Evolutionary conservation across 2,329 filamentous ascomycete genomes (phyloP).

Genomic region (Cercospora janseana): DNA sequence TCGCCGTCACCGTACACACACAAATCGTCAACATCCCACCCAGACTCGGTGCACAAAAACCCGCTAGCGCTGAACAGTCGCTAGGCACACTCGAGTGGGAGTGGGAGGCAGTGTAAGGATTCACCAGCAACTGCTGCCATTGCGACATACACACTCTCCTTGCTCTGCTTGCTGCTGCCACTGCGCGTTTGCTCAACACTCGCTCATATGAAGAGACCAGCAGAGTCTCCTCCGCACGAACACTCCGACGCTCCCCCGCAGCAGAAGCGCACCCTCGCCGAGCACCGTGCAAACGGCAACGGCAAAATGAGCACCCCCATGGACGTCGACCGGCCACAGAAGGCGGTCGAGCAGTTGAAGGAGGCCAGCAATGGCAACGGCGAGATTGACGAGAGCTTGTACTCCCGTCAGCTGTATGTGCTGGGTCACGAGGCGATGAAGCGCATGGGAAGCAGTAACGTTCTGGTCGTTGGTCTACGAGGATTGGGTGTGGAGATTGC

Average conservation of each 20-base stretch:
- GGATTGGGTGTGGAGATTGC: constrained; percentile 96
- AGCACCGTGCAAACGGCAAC: constrained; percentile 24
- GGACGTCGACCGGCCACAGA: constrained; percentile 60
- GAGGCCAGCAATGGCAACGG: constrained; percentile 46
- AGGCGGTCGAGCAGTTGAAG: constrained; percentile 60
- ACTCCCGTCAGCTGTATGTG: constrained; percentile 68
- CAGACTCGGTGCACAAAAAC: background rate
- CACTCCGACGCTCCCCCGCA: constrained; percentile 17
- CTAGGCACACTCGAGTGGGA: constrained; percentile 1
- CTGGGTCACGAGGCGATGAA: constrained; percentile 88
- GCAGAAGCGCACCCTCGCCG: constrained; percentile 18
- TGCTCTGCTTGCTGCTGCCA: background rate
- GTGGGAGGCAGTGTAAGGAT: constrained; percentile 9
- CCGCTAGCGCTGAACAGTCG: background rate
- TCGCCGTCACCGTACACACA: background rate
- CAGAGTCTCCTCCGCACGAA: constrained; percentile 20
- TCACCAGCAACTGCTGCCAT: constrained; percentile 4
- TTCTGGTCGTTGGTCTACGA: constrained; percentile 87
- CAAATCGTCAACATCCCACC: background rate
- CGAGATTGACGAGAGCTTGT: constrained; percentile 67
- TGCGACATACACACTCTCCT: background rate
- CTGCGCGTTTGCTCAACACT: constrained; percentile 7
- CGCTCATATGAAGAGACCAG: constrained; percentile 24
- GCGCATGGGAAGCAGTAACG: constrained; percentile 94
- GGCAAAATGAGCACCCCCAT: constrained; percentile 47